Conservation (phyloP, 768 basidiomycete genomes). For the Hypholoma sublateritium region DNA sequence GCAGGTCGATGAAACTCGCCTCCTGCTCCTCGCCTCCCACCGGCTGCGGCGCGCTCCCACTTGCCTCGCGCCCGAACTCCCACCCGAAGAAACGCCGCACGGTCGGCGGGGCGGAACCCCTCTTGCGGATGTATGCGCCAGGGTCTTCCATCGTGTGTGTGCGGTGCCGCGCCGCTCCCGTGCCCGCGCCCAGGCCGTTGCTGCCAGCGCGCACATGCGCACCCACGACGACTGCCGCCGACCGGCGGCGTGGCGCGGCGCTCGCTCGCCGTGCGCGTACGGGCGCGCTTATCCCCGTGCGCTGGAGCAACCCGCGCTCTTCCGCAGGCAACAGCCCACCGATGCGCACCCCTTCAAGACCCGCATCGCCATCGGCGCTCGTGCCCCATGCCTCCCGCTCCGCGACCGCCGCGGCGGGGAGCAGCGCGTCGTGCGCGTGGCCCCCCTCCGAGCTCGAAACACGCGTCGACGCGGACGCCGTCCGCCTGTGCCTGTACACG, state of each 20-base stretch:
- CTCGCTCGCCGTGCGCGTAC: no score
- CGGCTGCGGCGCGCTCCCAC: neutral
- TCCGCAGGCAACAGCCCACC: neutral
- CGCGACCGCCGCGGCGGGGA: neutral
- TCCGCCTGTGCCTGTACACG: neutral
- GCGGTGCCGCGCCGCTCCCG: neutral
- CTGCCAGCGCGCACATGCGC: no score
- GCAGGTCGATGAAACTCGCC: slow-evolving; percentile 16
- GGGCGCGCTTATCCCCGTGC: neutral
- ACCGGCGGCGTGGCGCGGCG: no score
- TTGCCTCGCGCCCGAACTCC: slow-evolving; percentile 13
- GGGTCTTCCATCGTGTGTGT: slow-evolving; percentile 13
- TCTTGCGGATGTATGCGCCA: slow-evolving; percentile 14
- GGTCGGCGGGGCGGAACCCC: slow-evolving; percentile 13
- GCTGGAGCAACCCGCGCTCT: neutral
- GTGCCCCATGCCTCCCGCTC: neutral
- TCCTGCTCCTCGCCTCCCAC: slow-evolving; percentile 1
- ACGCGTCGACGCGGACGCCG: neutral
- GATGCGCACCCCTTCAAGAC: neutral
- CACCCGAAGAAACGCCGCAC: slow-evolving; percentile 14
- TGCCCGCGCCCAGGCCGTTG: no score
- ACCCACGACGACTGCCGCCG: no score
- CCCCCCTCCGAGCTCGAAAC: neutral
- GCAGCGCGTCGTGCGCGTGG: neutral
- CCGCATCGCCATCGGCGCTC: neutral